Evolutionary conservation across 352 stramenopile genomes (phyloP), one percentile per base, ranked within the genome.

Genomic region (Globisporangium rhizosaccharum): DNA sequence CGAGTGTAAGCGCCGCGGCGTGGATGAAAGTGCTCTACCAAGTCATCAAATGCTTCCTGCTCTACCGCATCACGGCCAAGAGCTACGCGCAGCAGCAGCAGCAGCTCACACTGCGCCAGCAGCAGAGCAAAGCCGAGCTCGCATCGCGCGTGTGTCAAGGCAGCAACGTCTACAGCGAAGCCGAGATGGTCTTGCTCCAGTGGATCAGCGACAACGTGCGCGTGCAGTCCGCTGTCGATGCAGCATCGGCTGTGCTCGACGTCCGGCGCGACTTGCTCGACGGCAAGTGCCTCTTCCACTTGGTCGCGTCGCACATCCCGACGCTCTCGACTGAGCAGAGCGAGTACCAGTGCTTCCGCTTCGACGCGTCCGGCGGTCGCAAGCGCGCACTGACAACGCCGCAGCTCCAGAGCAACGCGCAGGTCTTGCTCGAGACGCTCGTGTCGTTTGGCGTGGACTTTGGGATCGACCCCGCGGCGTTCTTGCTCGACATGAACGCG

Each of bases 111-210:
- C 37, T 65, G 1, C 55, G 42, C 3, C 45, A 60, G 26, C 56
- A 58, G 9, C 54, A 72, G 60, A 59, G 18, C 37, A 53, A 53
- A 26, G 28, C 52, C 0, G 64, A 84, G 14, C 46, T 84, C 12
- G 17, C 11, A 28, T 11, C 10, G 18, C 66, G 81, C 37, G 60
- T 55, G 2, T 88, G 69, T 51, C 73, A 71, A 63, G 79, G 83
- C 1, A 97, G 86, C 36, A 98, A 98, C 58, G 69, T 98, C 4
- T 97, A 97, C 61, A 96, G 85, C 33, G 83, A 97, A 36, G 71
- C 84, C 2, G 94, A 98, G 56, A 86, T 92, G 68, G 80, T 98
- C 23, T 56, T 98, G 2, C 61, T 98, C 2, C 84, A 96, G 57
- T 98, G 94, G 94, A 61, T 97, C 9, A 87, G 78, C 11, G 85